These are phyloP conservation scores for Daldinia sp. DNA, from an alignment of 2,329 filamentous ascomycete species.

Conservation along the genomic window DNA sequence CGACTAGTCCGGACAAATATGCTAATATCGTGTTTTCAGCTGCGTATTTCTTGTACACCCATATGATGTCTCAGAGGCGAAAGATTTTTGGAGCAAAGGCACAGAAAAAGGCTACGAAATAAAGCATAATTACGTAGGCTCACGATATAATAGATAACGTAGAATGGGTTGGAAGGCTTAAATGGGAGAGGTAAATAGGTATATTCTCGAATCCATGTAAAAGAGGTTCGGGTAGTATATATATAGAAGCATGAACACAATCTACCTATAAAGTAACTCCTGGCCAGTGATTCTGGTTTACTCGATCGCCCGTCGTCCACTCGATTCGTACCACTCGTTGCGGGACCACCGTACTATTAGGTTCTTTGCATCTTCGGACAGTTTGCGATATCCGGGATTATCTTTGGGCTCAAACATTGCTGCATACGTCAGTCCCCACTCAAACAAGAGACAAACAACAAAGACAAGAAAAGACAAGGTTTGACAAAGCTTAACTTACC, in stretches of 20 bases:
- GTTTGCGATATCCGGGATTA: slow-evolving; percentile 75
- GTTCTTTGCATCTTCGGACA: slow-evolving; percentile 71
- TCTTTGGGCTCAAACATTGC: slow-evolving; percentile 76
- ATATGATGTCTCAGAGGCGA: slow-evolving; percentile 91
- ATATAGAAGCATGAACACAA: slow-evolving; percentile 1
- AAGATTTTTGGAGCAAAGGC: slow-evolving; percentile 76
- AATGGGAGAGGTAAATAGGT: slow-evolving; percentile 1
- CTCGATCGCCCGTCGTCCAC: slow-evolving; percentile 46
- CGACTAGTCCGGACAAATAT: not conserved
- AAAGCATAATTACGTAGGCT: slow-evolving; percentile 5
- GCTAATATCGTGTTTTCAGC: slow-evolving; percentile 52
- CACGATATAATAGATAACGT: not conserved
- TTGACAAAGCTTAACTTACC: slow-evolving; percentile 53
- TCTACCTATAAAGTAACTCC: not conserved
- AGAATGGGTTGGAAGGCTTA: not conserved
- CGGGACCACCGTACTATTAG: slow-evolving; percentile 71
- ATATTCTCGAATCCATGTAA: slow-evolving; percentile 20
- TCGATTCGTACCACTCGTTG: slow-evolving; percentile 72
- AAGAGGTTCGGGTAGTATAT: slow-evolving; percentile 18
- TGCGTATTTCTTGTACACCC: slow-evolving; percentile 85
- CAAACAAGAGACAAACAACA: not conserved
- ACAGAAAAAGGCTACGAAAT: slow-evolving; percentile 51
- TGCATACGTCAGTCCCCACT: slow-evolving; percentile 41
- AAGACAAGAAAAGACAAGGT: slow-evolving; percentile 9
- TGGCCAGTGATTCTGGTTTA: slow-evolving; percentile 25